Base-by-base conservation (phyloP, 2,329 filamentous ascomycete genomes). In the Penicillium sp. region DNA sequence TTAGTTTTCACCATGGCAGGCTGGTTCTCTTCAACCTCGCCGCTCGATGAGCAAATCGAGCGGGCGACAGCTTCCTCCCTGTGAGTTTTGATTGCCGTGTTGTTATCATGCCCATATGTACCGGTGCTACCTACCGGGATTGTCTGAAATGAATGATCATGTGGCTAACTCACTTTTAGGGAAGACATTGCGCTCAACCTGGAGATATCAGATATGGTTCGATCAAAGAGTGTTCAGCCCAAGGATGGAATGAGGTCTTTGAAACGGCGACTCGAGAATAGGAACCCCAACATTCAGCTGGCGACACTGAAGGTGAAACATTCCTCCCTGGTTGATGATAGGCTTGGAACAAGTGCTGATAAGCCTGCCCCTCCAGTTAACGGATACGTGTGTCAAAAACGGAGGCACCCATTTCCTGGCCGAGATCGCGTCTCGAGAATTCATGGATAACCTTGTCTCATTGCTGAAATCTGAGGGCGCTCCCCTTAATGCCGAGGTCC, bases 381-480 rank as follows among this genome's bases (percentile, higher is more conserved):
- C 92, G 64, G 94, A 99, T 78, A 97, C 94, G 0, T 99, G 94
- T 73, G 92, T 97, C 60, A 99, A 99, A 80, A 99, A 99, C 80
- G 94, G 94, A 58, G 94, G 94, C 66, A 85, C 89, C 39, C 94
- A 99, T 76, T 99, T 99, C 75, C 87, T 99, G 49, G 84, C 87
- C 64, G 94, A 99, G 78, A 94, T 99, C 66, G 93, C 94, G 40
- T 97, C 93, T 19, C 87, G 92, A 62, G 94, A 99, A 78, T 99
- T 97, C 71, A 95, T 99, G 89, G 94, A 99, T 77, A 97, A 97
- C 72, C 79, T 99, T 51, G 88, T 91, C 19, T 97, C 93, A 34
- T 82, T 99, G 16, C 82, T 99, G 33, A 92, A 93, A 72, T 89
- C 90, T 19, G 87, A 89, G 50, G 90, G 90, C 2, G 75, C 78